Evolutionary conservation across 371 early-diverging fungal species (phyloP), one percentile per base, ranked within the genome.

Genomic region (Rhizomucor pusillus): DNA sequence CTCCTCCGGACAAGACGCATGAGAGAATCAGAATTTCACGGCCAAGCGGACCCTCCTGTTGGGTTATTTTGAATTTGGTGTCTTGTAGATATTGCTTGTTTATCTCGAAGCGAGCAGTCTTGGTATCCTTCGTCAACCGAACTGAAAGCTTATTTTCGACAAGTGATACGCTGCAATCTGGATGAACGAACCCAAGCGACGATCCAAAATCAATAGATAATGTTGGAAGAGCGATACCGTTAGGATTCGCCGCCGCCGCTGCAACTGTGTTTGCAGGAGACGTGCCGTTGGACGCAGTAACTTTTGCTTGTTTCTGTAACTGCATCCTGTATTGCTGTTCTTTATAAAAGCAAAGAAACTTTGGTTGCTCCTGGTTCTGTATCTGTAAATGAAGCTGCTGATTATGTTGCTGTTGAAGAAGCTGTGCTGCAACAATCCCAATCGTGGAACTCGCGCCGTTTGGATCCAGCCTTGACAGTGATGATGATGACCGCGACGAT

Each of bases 141-240:
- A 86, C 74, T 49, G 80, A 75, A 24, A 86, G 77, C 20, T 67
- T 67, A 34, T 71, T 65, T 25, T 81, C 82, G 14, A 75, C 56
- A 5, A 86, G 53, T 1, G 79, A 70, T 11, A 84, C 77, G 0
- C 77, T 76, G 48, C 86, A 86, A 47, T 83, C 74, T 0, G 86
- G 85, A 53, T 84, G 84, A 14, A 66, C 66, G 35, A 82, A 86
- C 20, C 52, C 57, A 10, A 68, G 59, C 39, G 67, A 60, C 13
- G 63, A 53, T 0, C 73, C 79, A 65, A 86, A 84, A 23, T 75
- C 76, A 47, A 86, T 77, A 1, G 81, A 82, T 5, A 82, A 63
- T 2, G 85, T 83, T 3, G 83, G 84, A 7, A 86, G 67, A 18
- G 79, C 78, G 11, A 86, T 79, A 3, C 65, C n/a, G 43, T 25